phyloP scores from a whole-genome alignment of 2,329 filamentous ascomycete genomes.

The Scleromitrula shiraiana region DNA sequence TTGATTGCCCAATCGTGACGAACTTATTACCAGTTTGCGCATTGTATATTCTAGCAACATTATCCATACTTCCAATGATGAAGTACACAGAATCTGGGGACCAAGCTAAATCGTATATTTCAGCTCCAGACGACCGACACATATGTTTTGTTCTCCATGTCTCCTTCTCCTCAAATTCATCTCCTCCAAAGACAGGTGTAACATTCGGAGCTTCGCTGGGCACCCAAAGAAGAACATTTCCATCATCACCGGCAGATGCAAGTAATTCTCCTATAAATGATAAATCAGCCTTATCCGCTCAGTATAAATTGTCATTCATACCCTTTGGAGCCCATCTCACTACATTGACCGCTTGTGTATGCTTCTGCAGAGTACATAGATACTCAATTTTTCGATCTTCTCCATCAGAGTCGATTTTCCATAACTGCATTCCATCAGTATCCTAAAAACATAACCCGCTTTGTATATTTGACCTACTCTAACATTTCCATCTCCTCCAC shows the following conservation, averaged over 20 bases:
- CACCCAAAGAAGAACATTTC: slow-evolving; percentile 94
- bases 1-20: background rate
- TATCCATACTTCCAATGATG: slow-evolving; percentile 99
- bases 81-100: slow-evolving; percentile 95
- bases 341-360: slow-evolving; percentile 96
- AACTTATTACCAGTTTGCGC: slow-evolving; percentile 64
- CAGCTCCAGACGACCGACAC: slow-evolving; percentile 88
- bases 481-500: slow-evolving; percentile 93
- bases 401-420: slow-evolving; percentile 79
- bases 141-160: slow-evolving; percentile 96
- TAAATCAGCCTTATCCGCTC: slow-evolving; percentile 3
- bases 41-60: slow-evolving; percentile 94
- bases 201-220: slow-evolving; percentile 63
- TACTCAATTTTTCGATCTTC: slow-evolving; percentile 88
- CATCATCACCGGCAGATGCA: slow-evolving; percentile 92
- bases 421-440: slow-evolving; percentile 51
- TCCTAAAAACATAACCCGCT: too few species aligned
- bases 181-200: slow-evolving; percentile 67
- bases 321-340: slow-evolving; percentile 93
- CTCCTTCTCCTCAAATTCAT: slow-evolving; percentile 86
- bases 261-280: slow-evolving; percentile 68
- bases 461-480: slow-evolving; percentile 47
- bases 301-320: slow-evolving; percentile 33
- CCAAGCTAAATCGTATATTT: slow-evolving; percentile 98
- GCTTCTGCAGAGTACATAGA: slow-evolving; percentile 82